phyloP scores from a whole-genome alignment of 1,139 yeast genomes.

The Hansenula anomala region DNA sequence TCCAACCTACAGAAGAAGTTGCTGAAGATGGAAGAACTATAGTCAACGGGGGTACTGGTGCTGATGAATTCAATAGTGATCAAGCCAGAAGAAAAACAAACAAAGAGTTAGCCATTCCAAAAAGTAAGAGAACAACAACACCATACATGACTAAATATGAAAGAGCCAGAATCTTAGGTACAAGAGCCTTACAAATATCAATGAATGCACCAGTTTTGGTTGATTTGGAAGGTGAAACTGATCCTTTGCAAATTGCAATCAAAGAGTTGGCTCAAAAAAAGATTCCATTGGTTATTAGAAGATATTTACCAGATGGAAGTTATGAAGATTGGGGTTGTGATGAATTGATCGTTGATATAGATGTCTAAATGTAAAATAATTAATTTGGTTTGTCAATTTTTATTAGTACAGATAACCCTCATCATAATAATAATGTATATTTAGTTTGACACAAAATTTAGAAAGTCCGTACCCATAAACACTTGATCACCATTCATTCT shows the following conservation, averaged over 20 bases:
- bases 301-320: constrained; percentile 95
- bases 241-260: constrained; percentile 97
- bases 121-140: constrained; percentile 85
- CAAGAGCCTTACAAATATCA: constrained; percentile 93
- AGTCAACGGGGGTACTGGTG: constrained; percentile 62
- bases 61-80: constrained; percentile 43
- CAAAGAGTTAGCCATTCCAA: constrained; percentile 83
- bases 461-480: constrained; percentile 56
- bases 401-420: no score
- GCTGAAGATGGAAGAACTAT: constrained; percentile 74
- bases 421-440: neutral
- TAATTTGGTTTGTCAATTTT: no score
- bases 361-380: constrained; percentile 12
- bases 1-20: constrained; percentile 45
- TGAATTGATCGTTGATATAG: constrained; percentile 82
- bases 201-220: constrained; percentile 98
- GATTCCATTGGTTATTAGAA: constrained; percentile 90
- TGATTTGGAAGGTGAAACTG: constrained; percentile 98
- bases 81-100: constrained; percentile 59
- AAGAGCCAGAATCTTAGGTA: constrained; percentile 93
- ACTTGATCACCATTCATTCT: constrained; percentile 53
- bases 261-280: constrained; percentile 93
- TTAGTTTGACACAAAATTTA: constrained; percentile 40
- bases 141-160: constrained; percentile 99
- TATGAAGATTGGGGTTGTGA: constrained; percentile 99